Base-by-base conservation (phyloP, 106 monocot genomes). In the Allium fistulosum region DNA sequence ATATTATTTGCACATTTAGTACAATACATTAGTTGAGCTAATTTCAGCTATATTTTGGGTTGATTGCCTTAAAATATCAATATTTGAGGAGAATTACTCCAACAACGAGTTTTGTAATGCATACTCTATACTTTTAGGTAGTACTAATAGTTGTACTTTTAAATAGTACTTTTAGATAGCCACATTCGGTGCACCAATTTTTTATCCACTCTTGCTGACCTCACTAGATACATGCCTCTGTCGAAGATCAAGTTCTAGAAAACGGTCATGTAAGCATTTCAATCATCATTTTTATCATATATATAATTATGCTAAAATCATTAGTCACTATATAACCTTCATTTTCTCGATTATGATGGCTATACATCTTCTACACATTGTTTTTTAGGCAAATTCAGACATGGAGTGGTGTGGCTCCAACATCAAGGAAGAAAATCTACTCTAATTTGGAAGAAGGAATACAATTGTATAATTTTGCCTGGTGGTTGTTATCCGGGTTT, bases 371-470 rank as follows among this genome's bases (percentile, higher is more conserved):
- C 82, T 79, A 86, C 49, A 92, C 86, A 9, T 91, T 91, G 57
- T 82, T 97, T 52, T 61, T 97, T 8, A 88, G 96, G 73, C 96
- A 97, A n/a, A 75, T 97, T 26, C 88, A 88, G 91, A 84, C 96
- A 55, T 97, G 96, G 96, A 60, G 88, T 51, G 96, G 96, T 26
- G 72, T 92, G 49, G 64, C 79, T 11, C 79, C 96, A 37, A 91
- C 86, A 17, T 71, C 91, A 9, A 96, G 76, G 71, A 84, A 86
- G 84, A 91, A 73, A 26, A 91, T 96, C 59, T 75, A 75, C 18
- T 68, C 76, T 9, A 74, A 91, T 49, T 63, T 96, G 17, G 65
- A 69, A 57, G 72, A 77, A 66, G 88, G n/a, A 85, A n/a, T 86
- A 75, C 75, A 91, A 85, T 72, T 96, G 95, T 67, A 65, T 96